A percentile compares a stretch with the other conserved stretches of the same genome.
Evolutionary conservation across 352 stramenopile genomes (phyloP).

Genomic region (Heterotrichella gracilis): DNA sequence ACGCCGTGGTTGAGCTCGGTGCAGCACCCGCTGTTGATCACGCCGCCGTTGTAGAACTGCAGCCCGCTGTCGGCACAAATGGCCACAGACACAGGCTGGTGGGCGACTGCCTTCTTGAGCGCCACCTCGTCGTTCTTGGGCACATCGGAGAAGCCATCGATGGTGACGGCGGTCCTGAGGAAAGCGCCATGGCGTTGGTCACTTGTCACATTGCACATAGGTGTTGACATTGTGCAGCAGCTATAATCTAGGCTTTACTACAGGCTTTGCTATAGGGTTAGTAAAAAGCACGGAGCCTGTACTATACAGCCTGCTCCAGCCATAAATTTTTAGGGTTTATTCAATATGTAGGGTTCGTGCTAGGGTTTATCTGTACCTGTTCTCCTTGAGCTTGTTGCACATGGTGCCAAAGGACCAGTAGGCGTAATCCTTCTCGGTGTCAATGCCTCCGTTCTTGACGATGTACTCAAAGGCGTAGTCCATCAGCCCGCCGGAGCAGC

Average conservation of each 20-base stretch:
- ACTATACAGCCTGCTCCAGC: too few species aligned
- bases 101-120: conserved; percentile 43
- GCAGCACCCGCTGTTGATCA: conserved; percentile 35
- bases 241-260: too few species aligned
- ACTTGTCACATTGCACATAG: too few species aligned
- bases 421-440: conserved; percentile 33
- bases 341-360: too few species aligned
- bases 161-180: conserved; percentile 20
- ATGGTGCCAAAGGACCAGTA: conserved; percentile 28
- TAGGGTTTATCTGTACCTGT: too few species aligned
- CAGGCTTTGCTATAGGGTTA: too few species aligned
- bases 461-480: conserved; percentile 60
- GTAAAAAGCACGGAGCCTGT: too few species aligned
- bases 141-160: conserved; percentile 22
- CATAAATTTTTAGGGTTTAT: too few species aligned
- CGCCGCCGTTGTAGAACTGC: conserved; percentile 74
- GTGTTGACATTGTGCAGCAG: too few species aligned
- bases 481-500: conserved; percentile 48
- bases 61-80: conserved; percentile 68
- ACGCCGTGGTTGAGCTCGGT: conserved; percentile 78
- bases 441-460: conserved; percentile 38
- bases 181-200: too few species aligned
- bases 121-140: conserved; percentile 27
- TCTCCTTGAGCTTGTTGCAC: conserved; percentile 17
- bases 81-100: conserved; percentile 44